Conservation (phyloP, 2,329 filamentous ascomycete genomes). For the Cryoendolithus antarcticus region DNA sequence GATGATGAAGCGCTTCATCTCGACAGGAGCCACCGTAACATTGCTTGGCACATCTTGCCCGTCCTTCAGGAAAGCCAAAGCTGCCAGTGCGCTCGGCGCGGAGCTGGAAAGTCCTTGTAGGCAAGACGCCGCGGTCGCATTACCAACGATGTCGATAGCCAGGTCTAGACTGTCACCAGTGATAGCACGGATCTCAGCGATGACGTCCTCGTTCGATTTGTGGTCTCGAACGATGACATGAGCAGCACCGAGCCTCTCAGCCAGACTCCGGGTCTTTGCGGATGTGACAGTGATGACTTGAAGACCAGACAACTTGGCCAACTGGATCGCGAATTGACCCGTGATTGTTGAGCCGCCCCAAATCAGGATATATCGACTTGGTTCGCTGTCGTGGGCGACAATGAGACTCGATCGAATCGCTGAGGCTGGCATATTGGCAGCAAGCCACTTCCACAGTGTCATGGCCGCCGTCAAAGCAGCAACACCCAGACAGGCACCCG, state of each 20-base stretch:
- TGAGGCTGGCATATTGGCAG: slow-evolving; percentile 16
- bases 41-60: slow-evolving; percentile 18
- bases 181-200: slow-evolving; percentile 21
- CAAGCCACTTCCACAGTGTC: slow-evolving; percentile 31
- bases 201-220: slow-evolving; percentile 22
- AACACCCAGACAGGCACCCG: slow-evolving; percentile 29
- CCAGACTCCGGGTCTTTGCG: slow-evolving; percentile 19
- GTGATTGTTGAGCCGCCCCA: slow-evolving; percentile 34
- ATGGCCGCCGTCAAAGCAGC: slow-evolving; percentile 31
- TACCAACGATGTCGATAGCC: slow-evolving; percentile 29
- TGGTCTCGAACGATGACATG: slow-evolving; percentile 24
- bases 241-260: slow-evolving; percentile 19
- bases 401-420: not conserved
- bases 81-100: slow-evolving; percentile 23
- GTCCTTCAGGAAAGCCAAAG: slow-evolving; percentile 25
- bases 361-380: slow-evolving; percentile 20
- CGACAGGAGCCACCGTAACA: slow-evolving; percentile 24
- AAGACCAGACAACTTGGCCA: slow-evolving; percentile 23
- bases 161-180: slow-evolving; percentile 19
- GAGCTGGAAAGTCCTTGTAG: slow-evolving; percentile 9
- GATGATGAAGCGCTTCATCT: slow-evolving; percentile 31
- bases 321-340: slow-evolving; percentile 30
- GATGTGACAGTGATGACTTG: slow-evolving; percentile 31
- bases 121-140: slow-evolving; percentile 4
- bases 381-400: slow-evolving; percentile 6